Conservation (phyloP, 805 yeast genomes). For the Myxozyma monticola region DNA sequence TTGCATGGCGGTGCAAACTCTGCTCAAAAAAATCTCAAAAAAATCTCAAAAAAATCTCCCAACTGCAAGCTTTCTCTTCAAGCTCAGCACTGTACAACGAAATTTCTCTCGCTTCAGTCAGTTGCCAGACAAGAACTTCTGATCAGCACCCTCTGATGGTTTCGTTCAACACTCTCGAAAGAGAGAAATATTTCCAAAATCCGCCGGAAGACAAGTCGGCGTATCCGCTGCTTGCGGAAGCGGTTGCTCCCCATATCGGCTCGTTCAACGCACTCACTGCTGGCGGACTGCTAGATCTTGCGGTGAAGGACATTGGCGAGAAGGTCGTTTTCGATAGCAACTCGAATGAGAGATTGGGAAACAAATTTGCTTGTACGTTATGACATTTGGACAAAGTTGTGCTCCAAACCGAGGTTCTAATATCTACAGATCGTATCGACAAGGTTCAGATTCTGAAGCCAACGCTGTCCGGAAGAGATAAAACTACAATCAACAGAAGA, state of each 20-base stretch:
- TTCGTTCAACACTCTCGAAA: conserved; percentile 77
- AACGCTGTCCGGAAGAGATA: conserved; percentile 68
- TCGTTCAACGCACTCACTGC: conserved; percentile 94
- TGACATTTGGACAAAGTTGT: neutral
- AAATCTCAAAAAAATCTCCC: too few relatives aligned
- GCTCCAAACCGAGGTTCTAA: neutral
- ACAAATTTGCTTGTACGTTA: conserved; percentile 56
- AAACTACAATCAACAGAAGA: conserved; percentile 71
- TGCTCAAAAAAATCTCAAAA: too few relatives aligned
- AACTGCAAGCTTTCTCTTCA: too few relatives aligned
- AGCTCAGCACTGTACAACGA: too few relatives aligned
- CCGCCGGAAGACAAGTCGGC: conserved; percentile 88
- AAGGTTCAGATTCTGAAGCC: conserved; percentile 87
- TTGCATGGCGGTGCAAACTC: too few relatives aligned
- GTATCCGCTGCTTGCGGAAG: conserved; percentile 79
- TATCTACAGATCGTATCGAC: conserved; percentile 72
- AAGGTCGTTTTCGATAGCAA: conserved; percentile 81
- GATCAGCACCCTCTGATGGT: too few relatives aligned
- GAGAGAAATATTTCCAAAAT: conserved; percentile 78
- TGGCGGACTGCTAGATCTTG: conserved; percentile 83
- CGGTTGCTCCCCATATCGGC: conserved; percentile 92
- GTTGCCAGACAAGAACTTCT: too few relatives aligned
- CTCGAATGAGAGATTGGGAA: conserved; percentile 71
- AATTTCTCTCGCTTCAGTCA: too few relatives aligned
- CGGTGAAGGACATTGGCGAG: conserved; percentile 83